Conservation (phyloP, 1,284 basidiomycete genomes). For the Takashimella koratensis region DNA sequence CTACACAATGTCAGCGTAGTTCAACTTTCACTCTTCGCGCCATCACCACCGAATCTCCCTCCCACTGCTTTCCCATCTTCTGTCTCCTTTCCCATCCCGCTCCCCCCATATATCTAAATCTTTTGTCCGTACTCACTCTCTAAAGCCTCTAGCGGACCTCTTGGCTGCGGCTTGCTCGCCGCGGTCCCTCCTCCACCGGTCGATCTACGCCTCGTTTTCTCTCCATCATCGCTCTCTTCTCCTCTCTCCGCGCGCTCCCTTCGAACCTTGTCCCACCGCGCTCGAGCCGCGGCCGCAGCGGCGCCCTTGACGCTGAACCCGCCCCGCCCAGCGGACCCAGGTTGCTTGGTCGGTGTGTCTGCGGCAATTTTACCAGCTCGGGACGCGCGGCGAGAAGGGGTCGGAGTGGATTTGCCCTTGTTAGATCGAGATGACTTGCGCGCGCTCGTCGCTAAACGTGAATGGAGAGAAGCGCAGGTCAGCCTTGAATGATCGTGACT, state of each 20-base stretch:
- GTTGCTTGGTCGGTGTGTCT: conserved; percentile 28
- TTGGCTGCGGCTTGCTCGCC: conserved; percentile 7
- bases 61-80: too few relatives aligned
- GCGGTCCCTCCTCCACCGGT: conserved; percentile 2
- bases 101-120: not conserved
- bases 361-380: not conserved
- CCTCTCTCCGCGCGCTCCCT: conserved; percentile 37
- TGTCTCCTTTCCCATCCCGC: not conserved
- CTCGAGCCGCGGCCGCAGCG: conserved; percentile 43
- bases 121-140: conserved; percentile 18
- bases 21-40: not conserved
- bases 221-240: conserved; percentile 33
- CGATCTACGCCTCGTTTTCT: conserved; percentile 2
- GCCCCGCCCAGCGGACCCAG: conserved; percentile 38
- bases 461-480: too few relatives aligned
- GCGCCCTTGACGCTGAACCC: conserved; percentile 47
- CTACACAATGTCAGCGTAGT: conserved; percentile 4
- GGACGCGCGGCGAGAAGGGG: conserved; percentile 4
- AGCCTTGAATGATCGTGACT: too few relatives aligned
- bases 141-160: conserved; percentile 25
- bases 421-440: not conserved
- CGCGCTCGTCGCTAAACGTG: not conserved
- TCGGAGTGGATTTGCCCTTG: not conserved
- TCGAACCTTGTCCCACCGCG: conserved; percentile 45
- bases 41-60: conserved; percentile 2